Evolutionary conservation across 1,139 yeast genomes (phyloP), one percentile per base, ranked within the genome.

Genomic region (Arxiozyma slooffiae): DNA sequence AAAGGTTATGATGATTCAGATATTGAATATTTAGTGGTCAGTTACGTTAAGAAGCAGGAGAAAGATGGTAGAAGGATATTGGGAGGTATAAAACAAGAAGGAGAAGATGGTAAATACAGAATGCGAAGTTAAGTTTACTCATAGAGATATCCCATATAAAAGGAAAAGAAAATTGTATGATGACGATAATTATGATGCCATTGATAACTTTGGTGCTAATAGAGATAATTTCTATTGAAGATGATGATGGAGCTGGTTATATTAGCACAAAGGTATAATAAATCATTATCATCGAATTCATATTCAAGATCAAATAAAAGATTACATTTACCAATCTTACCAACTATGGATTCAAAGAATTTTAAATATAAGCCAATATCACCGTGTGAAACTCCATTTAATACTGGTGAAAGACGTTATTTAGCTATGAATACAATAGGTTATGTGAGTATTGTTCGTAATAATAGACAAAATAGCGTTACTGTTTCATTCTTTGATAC

Each of bases 401-500:
- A 94, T 81, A 71, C 69, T 39, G 71, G 76, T 48, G 78, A 70
- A 50, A 78, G 95, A 66, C 74, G 96, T 52, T 90, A 89, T 62
- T 70, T 92, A 49, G 80, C 88, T 37, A 85, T 92, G 77, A 88
- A 87, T 60, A 74, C 85, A 7, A 70, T 82, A 40, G 97, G 97
- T 0, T 86, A 86, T 62, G 83, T 82, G 0, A 86, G 96, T 82
- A 74, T 86, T 0, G 95, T 87, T 20, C 76, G 77, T 54, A 86
- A 79, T 55, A 79, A 71, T 38, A 71, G 66, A 16, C 77, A 83
- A 57, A 79, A 82, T 57, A 81, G 90, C 47, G 74, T 90, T 18
- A 88, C 96, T 0, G 89, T 90, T 1, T 80, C 90, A 16, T 92
- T 92, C 62, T 89, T 88, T 61, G 97, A 92, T 63, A 73, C 85